Evolutionary conservation across 2,329 filamentous ascomycete species (phyloP), one percentile per base, ranked within the genome.

Genomic region (Penicillium sp.): DNA sequence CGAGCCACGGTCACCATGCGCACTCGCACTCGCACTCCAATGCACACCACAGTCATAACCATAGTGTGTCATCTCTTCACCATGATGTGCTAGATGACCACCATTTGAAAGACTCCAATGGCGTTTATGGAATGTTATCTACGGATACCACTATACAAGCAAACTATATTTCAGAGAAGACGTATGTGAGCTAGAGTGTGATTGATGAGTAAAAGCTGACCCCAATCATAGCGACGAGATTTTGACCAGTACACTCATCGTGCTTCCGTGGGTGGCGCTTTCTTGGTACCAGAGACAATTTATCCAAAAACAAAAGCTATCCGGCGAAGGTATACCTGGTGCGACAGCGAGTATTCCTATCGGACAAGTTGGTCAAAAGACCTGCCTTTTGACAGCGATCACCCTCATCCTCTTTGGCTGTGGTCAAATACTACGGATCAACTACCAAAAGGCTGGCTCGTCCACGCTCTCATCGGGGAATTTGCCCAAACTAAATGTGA

Each of bases 241-340:
- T 6, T 60, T 83, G 56, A 81, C 80, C 6, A 81, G 80, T 25
- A 63, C 82, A 54, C 71, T 85, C 31, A 64, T 72, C 10, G 64
- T 70, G 19, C 54, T 73, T 27, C 74, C 74, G 23, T 76, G 74
- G 74, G 67, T 75, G 25, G 65, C 64, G 7, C 41, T 75, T 10
- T 76, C 74, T 17, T 76, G 74, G 74, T 75, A 72, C 40, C 66
- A 69, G 35, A 63, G 64, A 43, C 62, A 66, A 21, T 69, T 67
- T 56, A 63, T 62, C 35, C 60, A 69, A 50, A 50, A 25, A 19
- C 50, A 56, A 25, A 35, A 35, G 12, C 12, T 45, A 17, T 35
- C 56, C 4, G 52, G 53, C 6, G 51, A 60, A 9, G 57, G 62
- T 17, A 48, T 50, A 3, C 38, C 58, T 13, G 62, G 60, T 33